Conservation (phyloP, 345 rosid species). For the Citrus inodora region DNA sequence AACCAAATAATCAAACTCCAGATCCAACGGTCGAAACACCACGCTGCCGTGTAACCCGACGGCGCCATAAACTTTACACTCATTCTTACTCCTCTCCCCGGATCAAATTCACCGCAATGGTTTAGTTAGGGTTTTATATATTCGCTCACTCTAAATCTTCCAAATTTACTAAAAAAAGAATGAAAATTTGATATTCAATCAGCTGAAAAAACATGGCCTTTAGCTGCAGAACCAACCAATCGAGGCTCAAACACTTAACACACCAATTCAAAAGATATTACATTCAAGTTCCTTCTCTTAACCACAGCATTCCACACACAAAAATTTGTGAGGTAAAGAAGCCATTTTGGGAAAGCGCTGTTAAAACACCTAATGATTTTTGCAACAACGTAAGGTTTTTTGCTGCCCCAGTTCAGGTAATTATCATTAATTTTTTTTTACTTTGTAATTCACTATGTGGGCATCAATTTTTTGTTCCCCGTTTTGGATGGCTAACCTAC, state of each 20-base stretch:
- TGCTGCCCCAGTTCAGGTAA: constrained; percentile 48
- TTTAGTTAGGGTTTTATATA: not conserved
- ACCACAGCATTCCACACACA: constrained; percentile 5
- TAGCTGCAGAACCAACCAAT: constrained; percentile 37
- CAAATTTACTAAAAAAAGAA: not conserved
- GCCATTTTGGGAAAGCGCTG: constrained; percentile 7
- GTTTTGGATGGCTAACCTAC: not conserved
- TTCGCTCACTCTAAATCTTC: not conserved
- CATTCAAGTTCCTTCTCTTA: constrained; percentile 21
- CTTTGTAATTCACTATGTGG: not conserved
- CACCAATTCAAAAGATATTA: constrained; percentile 26
- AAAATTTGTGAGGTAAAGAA: constrained; percentile 6
- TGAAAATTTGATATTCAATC: not conserved
- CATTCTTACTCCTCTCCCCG: too few relatives aligned
- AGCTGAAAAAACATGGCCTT: constrained; percentile 32
- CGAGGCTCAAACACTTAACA: constrained; percentile 25
- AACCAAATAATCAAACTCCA: not conserved
- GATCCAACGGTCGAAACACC: not conserved
- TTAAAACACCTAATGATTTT: constrained; percentile 19
- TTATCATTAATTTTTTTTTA: not conserved
- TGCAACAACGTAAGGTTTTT: constrained; percentile 41
- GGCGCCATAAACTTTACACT: not conserved
- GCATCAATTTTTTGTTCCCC: not conserved
- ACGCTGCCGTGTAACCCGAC: not conserved
- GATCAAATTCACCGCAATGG: not conserved